Percentiles rank a stretch among this genome's conserved stretches.
Evolutionary conservation across 257 asterid species (phyloP).

Genomic region (Fraxinus americana): DNA sequence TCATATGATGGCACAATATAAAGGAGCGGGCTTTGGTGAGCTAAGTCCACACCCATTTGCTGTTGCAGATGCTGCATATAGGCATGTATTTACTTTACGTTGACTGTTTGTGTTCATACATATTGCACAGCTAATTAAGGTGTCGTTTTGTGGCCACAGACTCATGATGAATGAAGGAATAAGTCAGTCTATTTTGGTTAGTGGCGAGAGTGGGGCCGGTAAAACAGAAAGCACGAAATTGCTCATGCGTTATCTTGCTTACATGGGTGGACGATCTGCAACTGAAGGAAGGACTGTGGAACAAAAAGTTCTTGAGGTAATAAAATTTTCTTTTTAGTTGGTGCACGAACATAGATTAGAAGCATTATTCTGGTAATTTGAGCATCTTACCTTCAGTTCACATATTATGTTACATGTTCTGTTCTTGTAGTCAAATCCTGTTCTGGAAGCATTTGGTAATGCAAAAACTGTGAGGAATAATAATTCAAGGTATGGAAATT

Average conservation of each 20-base stretch:
- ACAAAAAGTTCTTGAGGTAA: constrained; percentile 98
- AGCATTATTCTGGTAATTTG: background rate
- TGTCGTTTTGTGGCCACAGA: constrained; percentile 42
- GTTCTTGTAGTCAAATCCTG: constrained; percentile 90
- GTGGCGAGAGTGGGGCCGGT: constrained; percentile 99
- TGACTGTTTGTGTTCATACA: constrained; percentile 20
- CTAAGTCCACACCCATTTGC: constrained; percentile 99
- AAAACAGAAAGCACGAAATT: constrained; percentile 97
- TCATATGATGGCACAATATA: constrained; percentile 91
- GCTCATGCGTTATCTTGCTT: constrained; percentile 97
- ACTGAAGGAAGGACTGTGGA: constrained; percentile 90
- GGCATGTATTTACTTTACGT: constrained; percentile 50
- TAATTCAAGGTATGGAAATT: constrained; percentile 76
- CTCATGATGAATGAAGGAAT: constrained; percentile 93
- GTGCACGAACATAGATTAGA: background rate
- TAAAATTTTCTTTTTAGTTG: constrained; percentile 18
- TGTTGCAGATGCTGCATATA: constrained; percentile 98
- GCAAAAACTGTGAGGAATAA: constrained; percentile 98
- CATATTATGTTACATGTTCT: constrained; percentile 20
- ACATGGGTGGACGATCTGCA: constrained; percentile 95
- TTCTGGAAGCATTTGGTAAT: constrained; percentile 98
- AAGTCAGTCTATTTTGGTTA: constrained; percentile 95
- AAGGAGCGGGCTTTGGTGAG: constrained; percentile 47
- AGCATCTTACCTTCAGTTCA: background rate
- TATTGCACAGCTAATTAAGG: background rate